Evolutionary conservation across 108 stramenopile species (phyloP), one percentile per base, ranked within the genome.

Genomic region (Discostella stelligeroides): DNA sequence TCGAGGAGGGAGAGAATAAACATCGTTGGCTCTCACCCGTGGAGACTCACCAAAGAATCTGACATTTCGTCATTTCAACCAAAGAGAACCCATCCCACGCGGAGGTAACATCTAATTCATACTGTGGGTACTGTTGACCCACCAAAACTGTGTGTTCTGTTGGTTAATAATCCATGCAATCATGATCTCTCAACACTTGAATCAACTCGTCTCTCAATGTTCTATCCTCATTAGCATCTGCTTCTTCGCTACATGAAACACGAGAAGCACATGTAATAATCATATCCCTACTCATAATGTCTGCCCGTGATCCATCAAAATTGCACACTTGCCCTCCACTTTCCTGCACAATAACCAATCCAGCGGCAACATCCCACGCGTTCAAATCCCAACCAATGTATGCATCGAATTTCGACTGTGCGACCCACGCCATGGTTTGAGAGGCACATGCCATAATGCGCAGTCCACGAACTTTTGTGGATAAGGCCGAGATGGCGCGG

Each of bases 331-430:
- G 58, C 2, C 92, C 92, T 0, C 92, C 92, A 49, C 84, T 84
- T 65, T 93, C 92, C 66, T 85, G 54, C 3, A 93, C 74, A 28
- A 90, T 72, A 28, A 93, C 63, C 21, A 89, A 77, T 2, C 92
- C 89, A 17, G 92, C 92, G 17, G 87, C 81, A 59, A 90, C 78
- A 64, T 93, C 92, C 92, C 92, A 93, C 7, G 76, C 84, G 62
- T 84, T 87, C 74, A 93, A 80, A 76, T 93, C 92, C 76, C 89
- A 93, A 17, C 84, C 81, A 74, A 89, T 83, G 60, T 90, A 93
- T n/a, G 84, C 72, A 17, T 83, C 84, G 48, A 93, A 74, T 58
- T 88, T 81, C 2, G 81, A 76, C 63, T 90, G 90, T 7, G 92
- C 92, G 4, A 93, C 88, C 92, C 92, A 93, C 2, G 89, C 89